Base-by-base conservation (phyloP, 108 stramenopile genomes). In the Cyclotella choctawhatcheeana region DNA sequence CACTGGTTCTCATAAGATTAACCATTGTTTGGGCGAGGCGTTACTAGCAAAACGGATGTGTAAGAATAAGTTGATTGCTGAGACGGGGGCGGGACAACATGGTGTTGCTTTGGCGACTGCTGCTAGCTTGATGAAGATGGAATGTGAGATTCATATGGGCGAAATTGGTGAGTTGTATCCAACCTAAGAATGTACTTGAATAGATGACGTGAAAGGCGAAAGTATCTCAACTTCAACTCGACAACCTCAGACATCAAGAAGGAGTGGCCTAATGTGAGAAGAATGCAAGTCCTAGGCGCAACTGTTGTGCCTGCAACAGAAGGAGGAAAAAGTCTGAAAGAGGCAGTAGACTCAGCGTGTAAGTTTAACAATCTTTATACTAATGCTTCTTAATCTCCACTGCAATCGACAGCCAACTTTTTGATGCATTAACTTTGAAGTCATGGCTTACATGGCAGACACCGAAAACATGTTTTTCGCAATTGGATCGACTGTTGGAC, bases 1-100 rank as follows among this genome's bases (percentile, higher is more conserved):
- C 75, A 97, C 97, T 12, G 97, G 97, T 44, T 91, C 94, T 20
- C 96, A 96, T 82, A 96, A 96, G 84, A 96, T 97, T 75, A 97
- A 97, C 81, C 96, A 97, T 79, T 96, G 94, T 48, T 86, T 97
- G 31, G 97, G 95, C 0, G 94, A 96, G 82, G 94, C 93, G 18
- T 79, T 97, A 0, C 74, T 97, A 45, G 97, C 96, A 51, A 96
- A 96, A 74, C 87, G 91, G 31, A 79, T 96, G 54, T 94, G 96
- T 20, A 97, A 97, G 77, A 77, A 81, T 30, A 89, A 96, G 55
- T 90, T 97, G 77, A 97, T 97, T 75, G 97, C 97, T 51, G 97
- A 97, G 79, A 97, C 97, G 18, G 97, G 95, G 32, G 95, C 97
- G n/a, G 97, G 97, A 22, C 97, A 97, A 80, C 95, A 96, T 74